Conservation (phyloP, 257 asterid species). For the Buddleja alternifolia region DNA sequence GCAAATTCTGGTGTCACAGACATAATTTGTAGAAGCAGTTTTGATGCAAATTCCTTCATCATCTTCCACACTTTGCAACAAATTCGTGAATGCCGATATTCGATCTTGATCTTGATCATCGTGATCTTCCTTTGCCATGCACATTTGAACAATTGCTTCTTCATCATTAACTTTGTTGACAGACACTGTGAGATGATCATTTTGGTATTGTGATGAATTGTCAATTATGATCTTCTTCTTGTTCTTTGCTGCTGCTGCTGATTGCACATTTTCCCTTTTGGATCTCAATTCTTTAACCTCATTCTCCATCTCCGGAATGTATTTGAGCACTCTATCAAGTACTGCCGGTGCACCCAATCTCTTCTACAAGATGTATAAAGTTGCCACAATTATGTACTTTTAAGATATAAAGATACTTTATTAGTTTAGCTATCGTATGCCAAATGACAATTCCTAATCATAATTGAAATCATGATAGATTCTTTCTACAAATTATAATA, state of each 20-base stretch:
- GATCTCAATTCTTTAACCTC: constrained; percentile 31
- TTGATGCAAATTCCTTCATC: constrained; percentile 36
- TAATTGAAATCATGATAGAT: too few relatives aligned
- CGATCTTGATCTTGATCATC: neutral
- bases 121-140: constrained; percentile 21
- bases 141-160: constrained; percentile 46
- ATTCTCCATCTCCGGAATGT: constrained; percentile 49
- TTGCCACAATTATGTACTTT: constrained; percentile 38
- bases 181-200: constrained; percentile 21
- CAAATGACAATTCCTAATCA: too few relatives aligned
- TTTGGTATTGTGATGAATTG: neutral
- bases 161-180: constrained; percentile 27
- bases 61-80: constrained; percentile 40
- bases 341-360: constrained; percentile 51
- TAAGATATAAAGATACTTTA: too few relatives aligned
- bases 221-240: neutral
- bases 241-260: constrained; percentile 13
- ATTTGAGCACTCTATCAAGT: constrained; percentile 40
- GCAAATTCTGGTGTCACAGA: constrained; percentile 31
- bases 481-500: too few relatives aligned
- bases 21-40: constrained; percentile 31
- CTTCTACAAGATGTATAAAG: constrained; percentile 46
- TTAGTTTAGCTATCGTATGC: too few relatives aligned
- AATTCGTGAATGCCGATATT: constrained; percentile 1
- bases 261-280: constrained; percentile 29